A percentile compares a stretch with the other conserved stretches of the same genome.
Conservation (phyloP, 2,329 filamentous ascomycete genomes). For the Cladosporium velox region DNA sequence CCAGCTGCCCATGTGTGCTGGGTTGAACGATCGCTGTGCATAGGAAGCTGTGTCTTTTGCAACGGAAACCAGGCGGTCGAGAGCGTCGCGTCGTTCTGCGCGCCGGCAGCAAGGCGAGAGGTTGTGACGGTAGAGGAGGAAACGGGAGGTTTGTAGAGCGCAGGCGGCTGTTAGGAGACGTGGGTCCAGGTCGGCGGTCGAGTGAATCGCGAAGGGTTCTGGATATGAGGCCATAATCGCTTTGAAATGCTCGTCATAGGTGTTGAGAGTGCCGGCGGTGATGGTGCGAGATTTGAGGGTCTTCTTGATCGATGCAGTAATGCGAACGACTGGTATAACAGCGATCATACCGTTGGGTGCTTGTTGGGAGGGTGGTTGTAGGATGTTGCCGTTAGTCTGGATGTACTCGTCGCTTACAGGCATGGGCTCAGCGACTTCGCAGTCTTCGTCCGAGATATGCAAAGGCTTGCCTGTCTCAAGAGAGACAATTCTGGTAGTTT, state of each 20-base stretch:
- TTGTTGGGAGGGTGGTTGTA: constrained; percentile 42
- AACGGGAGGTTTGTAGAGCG: constrained; percentile 78
- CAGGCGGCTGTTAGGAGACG: constrained; percentile 73
- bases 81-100: constrained; percentile 67
- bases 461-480: constrained; percentile 79
- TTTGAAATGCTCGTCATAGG: constrained; percentile 78
- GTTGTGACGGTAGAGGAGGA: constrained; percentile 87
- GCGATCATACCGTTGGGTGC: constrained; percentile 73
- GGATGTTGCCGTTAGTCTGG: constrained; percentile 51
- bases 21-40: constrained; percentile 61
- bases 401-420: constrained; percentile 80
- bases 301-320: constrained; percentile 72
- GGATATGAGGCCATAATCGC: constrained; percentile 76
- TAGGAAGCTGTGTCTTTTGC: constrained; percentile 78
- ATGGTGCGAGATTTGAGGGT: constrained; percentile 69
- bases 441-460: constrained; percentile 84
- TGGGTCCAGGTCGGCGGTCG: constrained; percentile 69
- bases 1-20: constrained; percentile 45
- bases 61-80: constrained; percentile 74
- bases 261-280: constrained; percentile 66
- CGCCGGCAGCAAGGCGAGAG: constrained; percentile 69
- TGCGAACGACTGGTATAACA: constrained; percentile 77
- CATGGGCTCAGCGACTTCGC: constrained; percentile 77
- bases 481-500: constrained; percentile 61
- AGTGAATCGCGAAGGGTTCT: constrained; percentile 67